Conservation (phyloP, 2,329 filamentous ascomycete species). For the Aureobasidium lini region DNA sequence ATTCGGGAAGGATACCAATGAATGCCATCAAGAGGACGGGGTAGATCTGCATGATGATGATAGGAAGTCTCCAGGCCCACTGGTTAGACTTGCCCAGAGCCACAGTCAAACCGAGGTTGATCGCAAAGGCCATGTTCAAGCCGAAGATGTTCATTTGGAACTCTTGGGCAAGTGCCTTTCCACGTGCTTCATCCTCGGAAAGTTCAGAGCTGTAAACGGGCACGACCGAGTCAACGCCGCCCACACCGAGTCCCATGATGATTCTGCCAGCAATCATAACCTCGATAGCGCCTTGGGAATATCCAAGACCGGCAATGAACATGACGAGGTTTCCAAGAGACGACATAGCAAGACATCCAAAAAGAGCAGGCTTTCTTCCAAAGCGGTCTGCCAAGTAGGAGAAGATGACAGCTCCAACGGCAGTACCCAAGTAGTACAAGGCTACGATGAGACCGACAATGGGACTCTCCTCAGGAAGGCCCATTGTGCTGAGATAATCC, state of each 20-base stretch:
- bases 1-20: conserved; percentile 49
- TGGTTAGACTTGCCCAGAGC: conserved; percentile 48
- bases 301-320: conserved; percentile 50
- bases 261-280: conserved; percentile 46
- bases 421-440: conserved; percentile 56
- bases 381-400: conserved; percentile 47
- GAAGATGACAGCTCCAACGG: conserved; percentile 50
- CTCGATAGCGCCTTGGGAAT: conserved; percentile 33
- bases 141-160: conserved; percentile 60
- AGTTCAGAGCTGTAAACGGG: conserved; percentile 53
- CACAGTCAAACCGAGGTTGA: conserved; percentile 50
- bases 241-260: conserved; percentile 51
- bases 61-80: conserved; percentile 57
- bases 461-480: conserved; percentile 42
- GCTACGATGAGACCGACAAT: conserved; percentile 54
- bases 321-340: conserved; percentile 52
- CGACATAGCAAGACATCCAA: conserved; percentile 47
- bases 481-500: conserved; percentile 51
- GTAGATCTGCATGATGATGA: conserved; percentile 54
- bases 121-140: conserved; percentile 52
- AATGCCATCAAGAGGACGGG: conserved; percentile 47
- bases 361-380: conserved; percentile 50
- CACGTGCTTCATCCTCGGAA: conserved; percentile 48
- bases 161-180: conserved; percentile 53
- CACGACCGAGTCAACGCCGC: conserved; percentile 54